These are phyloP conservation scores for Magnaporthiopsis rhizophila DNA, from an alignment of 2,329 filamentous ascomycete genomes.

Conservation along the genomic window DNA sequence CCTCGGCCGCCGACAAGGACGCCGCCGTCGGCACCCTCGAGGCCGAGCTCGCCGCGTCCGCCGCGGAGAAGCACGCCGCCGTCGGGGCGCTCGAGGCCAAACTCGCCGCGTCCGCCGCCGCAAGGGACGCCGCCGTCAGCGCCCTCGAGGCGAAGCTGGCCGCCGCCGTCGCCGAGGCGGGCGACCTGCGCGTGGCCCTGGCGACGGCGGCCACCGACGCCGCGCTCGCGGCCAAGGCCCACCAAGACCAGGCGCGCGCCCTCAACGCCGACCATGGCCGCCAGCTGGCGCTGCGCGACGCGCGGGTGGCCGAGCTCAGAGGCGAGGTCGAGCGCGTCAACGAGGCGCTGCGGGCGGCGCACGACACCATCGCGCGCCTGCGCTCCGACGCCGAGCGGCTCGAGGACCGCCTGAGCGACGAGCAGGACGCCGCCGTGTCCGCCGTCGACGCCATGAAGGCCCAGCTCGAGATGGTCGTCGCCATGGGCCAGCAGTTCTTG, in stretches of 20 bases:
- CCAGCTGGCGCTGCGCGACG: constrained; percentile 42
- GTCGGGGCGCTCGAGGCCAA: constrained; percentile 25
- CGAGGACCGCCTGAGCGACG: constrained; percentile 25
- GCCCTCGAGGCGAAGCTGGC: constrained; percentile 38
- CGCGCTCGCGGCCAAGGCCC: not conserved
- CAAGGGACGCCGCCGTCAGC: constrained; percentile 19
- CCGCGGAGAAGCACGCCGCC: constrained; percentile 18
- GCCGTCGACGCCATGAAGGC: constrained; percentile 42
- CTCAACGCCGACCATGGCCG: constrained; percentile 35
- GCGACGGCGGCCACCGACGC: constrained; percentile 18
- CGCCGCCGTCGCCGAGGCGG: constrained; percentile 29
- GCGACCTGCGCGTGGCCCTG: constrained; percentile 31
- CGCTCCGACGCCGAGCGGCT: constrained; percentile 38
- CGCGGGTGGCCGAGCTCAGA: constrained; percentile 39
- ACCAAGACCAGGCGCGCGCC: constrained; percentile 6
- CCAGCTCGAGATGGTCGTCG: constrained; percentile 40
- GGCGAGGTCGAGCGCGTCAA: constrained; percentile 40
- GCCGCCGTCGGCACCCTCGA: too few species aligned
- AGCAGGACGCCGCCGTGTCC: constrained; percentile 30
- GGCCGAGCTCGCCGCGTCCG: constrained; percentile 12
- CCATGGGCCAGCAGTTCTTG: constrained; percentile 38
- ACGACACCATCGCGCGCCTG: constrained; percentile 36
- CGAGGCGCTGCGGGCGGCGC: constrained; percentile 35
- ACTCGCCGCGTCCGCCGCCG: constrained; percentile 19
- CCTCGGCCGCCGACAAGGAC: too few species aligned